Evolutionary conservation across 2,329 filamentous ascomycete species (phyloP), one percentile per base, ranked within the genome.

Genomic region (Penicillium janthinellum): DNA sequence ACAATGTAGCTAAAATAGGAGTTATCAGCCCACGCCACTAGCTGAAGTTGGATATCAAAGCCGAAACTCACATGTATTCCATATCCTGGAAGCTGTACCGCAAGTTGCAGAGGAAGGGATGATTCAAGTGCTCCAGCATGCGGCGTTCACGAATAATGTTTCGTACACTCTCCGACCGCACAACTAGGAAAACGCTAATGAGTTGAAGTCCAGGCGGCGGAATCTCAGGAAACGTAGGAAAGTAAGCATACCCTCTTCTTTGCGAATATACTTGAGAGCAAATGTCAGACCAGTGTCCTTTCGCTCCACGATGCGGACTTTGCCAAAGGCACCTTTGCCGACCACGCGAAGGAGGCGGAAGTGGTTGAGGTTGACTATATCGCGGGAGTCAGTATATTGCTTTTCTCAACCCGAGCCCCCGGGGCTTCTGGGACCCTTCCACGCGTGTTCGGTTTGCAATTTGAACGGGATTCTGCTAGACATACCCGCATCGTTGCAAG

Each of bases 61-160:
- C 50, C 37, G 44, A 28, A 20, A 66, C 90, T 72, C 83, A 96
- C 92, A 99, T 90, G 79, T 99, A 99, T 78, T 99, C 95, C 70
- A 98, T 92, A 78, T 99, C 95, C 79, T 99, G 95, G 75, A 99
- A 99, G 79, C 93, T 97, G 81, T 98, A 99, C 71, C 95, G 90
- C 82, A 99, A 82, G 78, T 99, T 99, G 82, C 94, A 98, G 68
- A 99, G 90, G 77, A 98, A 99, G 28, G 94, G 92, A 73, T 99
- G 95, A 75, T 96, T 97, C 70, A 99, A 85, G 76, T 98, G 92
- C 80, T 99, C 93, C 73, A 99, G 86, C 95, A 99, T 99, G 74
- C 94, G 88, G 65, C 95, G 87, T 82, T 99, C 95, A 69, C 95
- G 89, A 73, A 99, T 95, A 68, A 99, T 99, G 76, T 99, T 99